A percentile compares a stretch with the other conserved stretches of the same genome.
These are phyloP conservation scores for Passalora sequoiae DNA, from an alignment of 2,329 filamentous ascomycete genomes.

Conservation along the genomic window DNA sequence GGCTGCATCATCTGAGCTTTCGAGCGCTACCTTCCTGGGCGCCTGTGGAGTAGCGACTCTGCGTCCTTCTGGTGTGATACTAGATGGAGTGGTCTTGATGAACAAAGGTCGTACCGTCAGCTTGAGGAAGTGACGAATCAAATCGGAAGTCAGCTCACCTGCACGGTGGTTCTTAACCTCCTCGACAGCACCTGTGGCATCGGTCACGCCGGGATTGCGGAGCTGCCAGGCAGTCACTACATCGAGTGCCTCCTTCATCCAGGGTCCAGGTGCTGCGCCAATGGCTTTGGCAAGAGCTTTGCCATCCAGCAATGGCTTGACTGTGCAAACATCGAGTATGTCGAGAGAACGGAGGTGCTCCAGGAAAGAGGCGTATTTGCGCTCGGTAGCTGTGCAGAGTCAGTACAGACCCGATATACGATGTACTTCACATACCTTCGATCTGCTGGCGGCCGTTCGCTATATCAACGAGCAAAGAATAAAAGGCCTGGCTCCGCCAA, in stretches of 20 bases:
- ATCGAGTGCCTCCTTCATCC: slow-evolving; percentile 76
- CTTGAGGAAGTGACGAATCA: slow-evolving; percentile 54
- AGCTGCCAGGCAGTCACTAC: slow-evolving; percentile 85
- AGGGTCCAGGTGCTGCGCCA: slow-evolving; percentile 65
- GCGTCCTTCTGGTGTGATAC: slow-evolving; percentile 54
- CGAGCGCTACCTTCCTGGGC: slow-evolving; percentile 34
- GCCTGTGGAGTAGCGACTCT: slow-evolving; percentile 46
- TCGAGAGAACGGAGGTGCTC: slow-evolving; percentile 46
- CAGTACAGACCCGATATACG: slow-evolving; percentile 13
- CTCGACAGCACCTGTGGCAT: slow-evolving; percentile 47
- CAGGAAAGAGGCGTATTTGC: slow-evolving; percentile 52
- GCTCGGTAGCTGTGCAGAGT: slow-evolving; percentile 39
- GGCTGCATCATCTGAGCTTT: slow-evolving; percentile 37
- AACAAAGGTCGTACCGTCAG: slow-evolving; percentile 64
- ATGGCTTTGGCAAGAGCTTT: slow-evolving; percentile 65
- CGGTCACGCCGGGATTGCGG: slow-evolving; percentile 63
- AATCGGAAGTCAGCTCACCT: slow-evolving; percentile 48
- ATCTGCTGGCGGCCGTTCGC: slow-evolving; percentile 35
- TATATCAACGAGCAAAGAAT: slow-evolving; percentile 62
- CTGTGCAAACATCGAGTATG: slow-evolving; percentile 47
- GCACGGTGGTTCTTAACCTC: slow-evolving; percentile 37
- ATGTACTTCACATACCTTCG: slow-evolving; percentile 39
- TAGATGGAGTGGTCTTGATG: slow-evolving; percentile 49
- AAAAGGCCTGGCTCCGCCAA: slow-evolving; percentile 68
- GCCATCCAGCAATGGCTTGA: slow-evolving; percentile 62